Evolutionary conservation across 2,329 filamentous ascomycete species (phyloP).

Genomic region (Nothopassalora personata): DNA sequence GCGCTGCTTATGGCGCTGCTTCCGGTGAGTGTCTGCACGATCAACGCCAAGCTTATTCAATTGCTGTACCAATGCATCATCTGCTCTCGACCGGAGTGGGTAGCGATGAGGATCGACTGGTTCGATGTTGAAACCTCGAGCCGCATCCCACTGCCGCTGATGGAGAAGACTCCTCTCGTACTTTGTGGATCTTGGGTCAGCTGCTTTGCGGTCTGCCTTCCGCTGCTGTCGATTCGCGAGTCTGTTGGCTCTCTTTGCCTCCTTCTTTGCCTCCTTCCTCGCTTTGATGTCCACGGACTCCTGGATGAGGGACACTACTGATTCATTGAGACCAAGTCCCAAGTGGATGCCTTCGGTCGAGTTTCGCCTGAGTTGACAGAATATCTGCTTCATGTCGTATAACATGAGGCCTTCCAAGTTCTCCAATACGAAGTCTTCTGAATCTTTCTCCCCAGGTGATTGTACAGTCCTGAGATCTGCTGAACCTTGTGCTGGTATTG

Average conservation of each 20-base stretch:
- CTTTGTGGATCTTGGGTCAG: not conserved
- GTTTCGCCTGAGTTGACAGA: not conserved
- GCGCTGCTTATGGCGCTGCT: not conserved
- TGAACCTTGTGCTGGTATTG: not conserved
- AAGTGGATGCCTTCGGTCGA: not conserved
- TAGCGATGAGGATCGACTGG: not conserved
- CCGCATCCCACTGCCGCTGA: not conserved
- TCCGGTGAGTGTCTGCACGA: not conserved
- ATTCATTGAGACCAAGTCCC: not conserved
- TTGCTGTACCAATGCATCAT: not conserved
- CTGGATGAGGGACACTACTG: not conserved
- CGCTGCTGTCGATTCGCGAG: not conserved
- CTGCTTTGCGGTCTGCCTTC: not conserved
- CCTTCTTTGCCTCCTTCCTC: not conserved
- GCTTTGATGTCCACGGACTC: not conserved
- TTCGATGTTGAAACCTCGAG: not conserved
- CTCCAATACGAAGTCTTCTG: not conserved
- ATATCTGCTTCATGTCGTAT: not conserved
- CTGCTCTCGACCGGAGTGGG: not conserved
- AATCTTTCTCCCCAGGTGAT: not conserved
- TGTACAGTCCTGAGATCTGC: not conserved
- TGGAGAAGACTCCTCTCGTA: no score
- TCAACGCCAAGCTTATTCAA: not conserved
- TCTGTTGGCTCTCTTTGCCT: not conserved
- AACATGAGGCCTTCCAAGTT: not conserved